Evolutionary conservation across 129 eudicot genomes (phyloP), one percentile per base, ranked within the genome.

Genomic region (Ambrosia trifida): DNA sequence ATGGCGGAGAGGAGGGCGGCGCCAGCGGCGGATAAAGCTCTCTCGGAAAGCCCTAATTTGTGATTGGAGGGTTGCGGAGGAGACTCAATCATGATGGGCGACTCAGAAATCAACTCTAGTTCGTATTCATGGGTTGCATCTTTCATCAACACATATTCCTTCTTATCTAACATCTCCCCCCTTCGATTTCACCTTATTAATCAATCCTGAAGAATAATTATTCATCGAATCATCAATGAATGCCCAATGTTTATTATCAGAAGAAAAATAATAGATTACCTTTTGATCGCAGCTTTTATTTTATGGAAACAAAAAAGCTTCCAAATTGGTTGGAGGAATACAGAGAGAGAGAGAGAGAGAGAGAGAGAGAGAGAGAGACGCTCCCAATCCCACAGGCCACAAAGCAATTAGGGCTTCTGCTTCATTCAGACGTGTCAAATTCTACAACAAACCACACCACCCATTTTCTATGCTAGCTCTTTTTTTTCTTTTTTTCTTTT

Each of bases 1-100:
- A 94, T 68, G 24, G 98, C 98, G 11, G 98, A 94, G 56, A 94
- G 95, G 68, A 94, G 68, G 11, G 98, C 98, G 35, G 98, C 95
- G 57, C 98, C 98, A 18, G 98, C 98, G 20, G 98, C 98, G 40
- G 98, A 87, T 19, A 94, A 78, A 1, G 93, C 89, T 66, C 89
- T 76, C 71, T 88, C 93, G 8, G 72, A 68, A 44, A 94, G 51
- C 68, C 94, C 87, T 78, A 85, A 72, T 30, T 85, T 76, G 40
- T 47, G 81, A 56, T 45, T 80, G 3, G 77, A 68, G 30, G 64
- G 70, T 44, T 46, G 56, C 18, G 62, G 82, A 19, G 73, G 74
- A 32, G 79, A 77, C 66, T 72, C 84, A 1, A 65, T 75, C 76
- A 68, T 75, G 76, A 73, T 56, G 17, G 84, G 53, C 6, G 75